These are phyloP conservation scores for Trichoderma lentiforme DNA, from an alignment of 2,329 filamentous ascomycete genomes.

Conservation along the genomic window DNA sequence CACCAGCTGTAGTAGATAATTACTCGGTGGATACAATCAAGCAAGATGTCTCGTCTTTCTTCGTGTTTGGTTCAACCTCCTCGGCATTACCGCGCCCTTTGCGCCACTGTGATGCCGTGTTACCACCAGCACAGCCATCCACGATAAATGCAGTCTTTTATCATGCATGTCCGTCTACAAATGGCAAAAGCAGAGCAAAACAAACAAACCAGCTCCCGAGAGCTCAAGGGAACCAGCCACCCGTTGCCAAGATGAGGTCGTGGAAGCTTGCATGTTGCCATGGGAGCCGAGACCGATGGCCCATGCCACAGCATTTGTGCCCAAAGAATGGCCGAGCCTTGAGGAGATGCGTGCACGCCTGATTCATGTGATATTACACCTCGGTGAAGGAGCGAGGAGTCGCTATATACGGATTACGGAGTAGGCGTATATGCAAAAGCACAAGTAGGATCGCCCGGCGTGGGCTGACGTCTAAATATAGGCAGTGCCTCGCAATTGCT, in stretches of 20 bases:
- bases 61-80: background rate
- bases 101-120: slow-evolving; percentile 1
- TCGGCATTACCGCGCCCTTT: slow-evolving; percentile 5
- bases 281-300: background rate
- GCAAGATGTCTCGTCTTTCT: background rate
- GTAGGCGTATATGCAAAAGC: background rate
- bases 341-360: background rate
- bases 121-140: slow-evolving; percentile 4
- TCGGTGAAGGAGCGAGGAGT: background rate
- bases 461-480: slow-evolving; percentile 11
- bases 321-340: background rate
- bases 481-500: background rate
- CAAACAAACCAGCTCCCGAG: background rate
- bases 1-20: background rate
- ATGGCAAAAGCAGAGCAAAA: background rate
- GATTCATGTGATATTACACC: background rate
- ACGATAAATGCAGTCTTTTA: background rate
- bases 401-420: background rate
- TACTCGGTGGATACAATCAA: background rate
- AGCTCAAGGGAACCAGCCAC: background rate
- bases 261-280: background rate
- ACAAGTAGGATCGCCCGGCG: background rate
- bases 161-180: background rate
- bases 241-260: background rate
- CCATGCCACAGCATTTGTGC: background rate